A percentile compares a stretch with the other conserved stretches of the same genome.
These are phyloP conservation scores for Helotiales sp. DNA, from an alignment of 2,329 filamentous ascomycete genomes.

Conservation along the genomic window DNA sequence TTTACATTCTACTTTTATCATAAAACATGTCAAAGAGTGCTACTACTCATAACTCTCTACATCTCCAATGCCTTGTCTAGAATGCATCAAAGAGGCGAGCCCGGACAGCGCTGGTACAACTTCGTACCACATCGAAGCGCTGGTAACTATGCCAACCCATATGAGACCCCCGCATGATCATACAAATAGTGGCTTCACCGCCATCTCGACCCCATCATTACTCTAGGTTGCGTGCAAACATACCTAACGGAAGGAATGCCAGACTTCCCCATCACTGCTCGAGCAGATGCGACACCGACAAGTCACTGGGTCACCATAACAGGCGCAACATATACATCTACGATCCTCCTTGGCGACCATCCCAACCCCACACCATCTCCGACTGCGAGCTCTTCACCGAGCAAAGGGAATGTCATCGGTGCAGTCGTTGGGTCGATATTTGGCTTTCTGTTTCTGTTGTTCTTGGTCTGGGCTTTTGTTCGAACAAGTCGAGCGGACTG, in stretches of 20 bases:
- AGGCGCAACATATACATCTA: conserved; percentile 13
- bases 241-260: conserved; percentile 3
- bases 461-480: conserved; percentile 20
- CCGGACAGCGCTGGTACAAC: too few species aligned
- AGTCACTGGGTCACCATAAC: conserved; percentile 7
- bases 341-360: conserved; percentile 15
- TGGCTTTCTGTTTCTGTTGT: conserved; percentile 21
- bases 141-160: conserved; percentile 11
- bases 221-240: not conserved
- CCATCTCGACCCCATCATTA: conserved; percentile 3
- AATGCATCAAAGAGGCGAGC: too few species aligned
- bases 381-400: conserved; percentile 16
- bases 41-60: too few species aligned
- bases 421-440: conserved; percentile 23
- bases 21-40: too few species aligned
- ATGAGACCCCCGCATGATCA: not conserved
- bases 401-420: conserved; percentile 22
- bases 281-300: conserved; percentile 20
- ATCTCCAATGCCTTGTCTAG: too few species aligned
- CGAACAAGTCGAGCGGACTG: conserved; percentile 19
- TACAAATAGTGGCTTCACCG: conserved; percentile 1
- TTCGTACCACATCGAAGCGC: not conserved
- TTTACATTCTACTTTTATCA: too few species aligned
- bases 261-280: conserved; percentile 17
- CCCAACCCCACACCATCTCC: conserved; percentile 14